Percentiles rank a stretch among this genome's conserved stretches.
phyloP scores from a whole-genome alignment of 768 basidiomycete genomes.

The Hygrocybe punicea region DNA sequence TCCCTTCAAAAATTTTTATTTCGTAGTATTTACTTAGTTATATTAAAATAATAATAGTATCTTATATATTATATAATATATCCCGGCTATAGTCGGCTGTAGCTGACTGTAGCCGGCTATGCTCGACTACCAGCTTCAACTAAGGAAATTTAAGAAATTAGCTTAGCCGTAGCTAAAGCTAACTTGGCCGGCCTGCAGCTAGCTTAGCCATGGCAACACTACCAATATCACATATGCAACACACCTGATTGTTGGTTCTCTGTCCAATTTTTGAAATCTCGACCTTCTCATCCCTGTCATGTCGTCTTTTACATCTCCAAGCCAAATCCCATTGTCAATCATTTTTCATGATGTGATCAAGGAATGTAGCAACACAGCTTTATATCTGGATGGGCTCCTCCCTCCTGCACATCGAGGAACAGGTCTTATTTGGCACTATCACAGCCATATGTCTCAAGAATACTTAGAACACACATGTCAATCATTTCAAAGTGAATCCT shows the following conservation, averaged over 20 bases:
- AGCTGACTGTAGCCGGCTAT: too few relatives aligned
- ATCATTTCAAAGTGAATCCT: slow-evolving; percentile 13
- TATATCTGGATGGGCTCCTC: slow-evolving; percentile 11
- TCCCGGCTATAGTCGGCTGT: too few relatives aligned
- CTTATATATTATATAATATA: too few relatives aligned
- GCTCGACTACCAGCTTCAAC: too few relatives aligned
- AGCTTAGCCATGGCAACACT: too few relatives aligned
- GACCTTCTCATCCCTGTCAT: slow-evolving; percentile 18
- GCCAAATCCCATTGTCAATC: slow-evolving; percentile 9
- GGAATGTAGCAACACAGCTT: slow-evolving; percentile 5
- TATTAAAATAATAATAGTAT: too few relatives aligned
- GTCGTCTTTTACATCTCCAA: background rate
- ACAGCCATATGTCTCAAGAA: slow-evolving; percentile 24
- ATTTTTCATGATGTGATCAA: slow-evolving; percentile 18
- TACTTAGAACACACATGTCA: slow-evolving; percentile 23
- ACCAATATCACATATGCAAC: slow-evolving; percentile 31
- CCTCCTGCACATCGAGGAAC: slow-evolving; percentile 4
- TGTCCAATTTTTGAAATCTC: slow-evolving; percentile 24
- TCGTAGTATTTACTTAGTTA: too few relatives aligned
- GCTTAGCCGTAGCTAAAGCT: too few relatives aligned
- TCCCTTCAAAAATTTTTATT: too few relatives aligned
- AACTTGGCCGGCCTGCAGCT: too few relatives aligned
- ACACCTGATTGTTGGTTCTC: slow-evolving; percentile 18
- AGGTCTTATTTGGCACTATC: slow-evolving; percentile 25
- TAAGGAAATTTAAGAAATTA: too few relatives aligned